Percentiles rank a stretch among this genome's conserved stretches.
Conservation (phyloP, 73 alveolate species). For the Paramecium sexaurelia region DNA sequence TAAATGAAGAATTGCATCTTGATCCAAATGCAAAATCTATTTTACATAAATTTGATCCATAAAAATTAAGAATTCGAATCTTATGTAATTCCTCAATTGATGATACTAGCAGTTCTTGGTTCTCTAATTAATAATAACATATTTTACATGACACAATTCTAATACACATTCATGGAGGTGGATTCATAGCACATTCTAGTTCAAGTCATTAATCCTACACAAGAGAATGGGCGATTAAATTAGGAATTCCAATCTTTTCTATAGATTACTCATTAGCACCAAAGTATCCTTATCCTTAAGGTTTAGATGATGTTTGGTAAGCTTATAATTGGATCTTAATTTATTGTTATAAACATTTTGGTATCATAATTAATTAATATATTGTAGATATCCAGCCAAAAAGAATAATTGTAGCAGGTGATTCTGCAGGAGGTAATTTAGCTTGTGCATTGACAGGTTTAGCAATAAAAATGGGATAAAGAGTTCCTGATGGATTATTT, state of each 20-base stretch:
- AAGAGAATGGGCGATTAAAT: slow-evolving; percentile 79
- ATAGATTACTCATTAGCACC: slow-evolving; percentile 89
- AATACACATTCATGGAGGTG: slow-evolving; percentile 95
- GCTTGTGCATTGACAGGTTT: slow-evolving; percentile 80
- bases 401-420: slow-evolving; percentile 78
- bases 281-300: slow-evolving; percentile 82
- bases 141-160: slow-evolving; percentile 52
- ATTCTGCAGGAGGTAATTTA: slow-evolving; percentile 73
- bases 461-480: slow-evolving; percentile 79
- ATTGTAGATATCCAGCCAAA: slow-evolving; percentile 82
- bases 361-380: neutral
- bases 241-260: slow-evolving; percentile 79
- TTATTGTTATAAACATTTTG: slow-evolving; percentile 70
- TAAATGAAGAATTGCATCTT: slow-evolving; percentile 55
- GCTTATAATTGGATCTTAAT: slow-evolving; percentile 85
- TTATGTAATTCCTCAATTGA: slow-evolving; percentile 46
- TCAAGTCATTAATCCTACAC: slow-evolving; percentile 81
- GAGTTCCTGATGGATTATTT: slow-evolving; percentile 93
- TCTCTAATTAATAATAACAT: neutral
- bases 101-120: slow-evolving; percentile 22
- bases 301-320: slow-evolving; percentile 86
- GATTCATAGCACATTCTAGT: slow-evolving; percentile 83
- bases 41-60: neutral
- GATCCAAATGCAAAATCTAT: slow-evolving; percentile 40
- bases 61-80: slow-evolving; percentile 48